Percentiles rank a stretch among this genome's conserved stretches.
Conservation (phyloP, 352 stramenopile genomes). For the Pythium folliculosum region DNA sequence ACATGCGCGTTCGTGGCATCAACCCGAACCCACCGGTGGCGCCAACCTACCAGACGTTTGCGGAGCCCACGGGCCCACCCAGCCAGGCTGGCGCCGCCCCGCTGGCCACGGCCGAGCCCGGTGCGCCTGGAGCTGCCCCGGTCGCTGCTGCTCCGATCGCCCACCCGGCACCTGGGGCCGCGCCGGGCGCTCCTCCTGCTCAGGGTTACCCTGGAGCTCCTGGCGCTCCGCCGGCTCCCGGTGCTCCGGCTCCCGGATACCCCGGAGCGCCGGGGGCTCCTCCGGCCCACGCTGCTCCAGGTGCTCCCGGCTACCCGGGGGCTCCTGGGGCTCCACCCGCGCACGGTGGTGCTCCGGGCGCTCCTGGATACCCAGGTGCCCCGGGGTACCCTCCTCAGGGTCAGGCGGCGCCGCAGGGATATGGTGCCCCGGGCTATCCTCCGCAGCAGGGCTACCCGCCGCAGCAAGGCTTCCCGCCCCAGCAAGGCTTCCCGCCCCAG, state of each 20-base stretch:
- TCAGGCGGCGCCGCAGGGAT: constrained; percentile 19
- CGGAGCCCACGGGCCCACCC: constrained; percentile 29
- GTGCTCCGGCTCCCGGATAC: constrained; percentile 7
- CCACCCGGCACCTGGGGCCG: background rate
- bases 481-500: constrained; percentile 27
- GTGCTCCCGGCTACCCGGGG: constrained; percentile 11
- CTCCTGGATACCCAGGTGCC: constrained; percentile 25
- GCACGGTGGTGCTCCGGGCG: no score
- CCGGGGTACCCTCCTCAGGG: constrained; percentile 22
- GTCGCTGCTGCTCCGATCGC: background rate
- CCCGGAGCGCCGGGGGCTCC: background rate
- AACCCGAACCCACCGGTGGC: constrained; percentile 47
- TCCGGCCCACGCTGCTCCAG: background rate
- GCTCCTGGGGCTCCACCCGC: constrained; percentile 16
- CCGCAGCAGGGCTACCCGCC: constrained; percentile 1
- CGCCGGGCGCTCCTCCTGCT: constrained; percentile 9
- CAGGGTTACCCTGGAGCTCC: constrained; percentile 6
- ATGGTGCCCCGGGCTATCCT: background rate
- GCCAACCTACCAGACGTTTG: constrained; percentile 51
- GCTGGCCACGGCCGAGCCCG: constrained; percentile 17
- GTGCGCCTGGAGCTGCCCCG: constrained; percentile 23
- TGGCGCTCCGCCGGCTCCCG: constrained; percentile 9
- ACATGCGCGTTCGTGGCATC: constrained; percentile 71
- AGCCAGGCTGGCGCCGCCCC: background rate
- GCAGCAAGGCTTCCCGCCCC: constrained; percentile 23